Conservation (phyloP, 768 basidiomycete genomes). For the Solioccasus polychromus region DNA sequence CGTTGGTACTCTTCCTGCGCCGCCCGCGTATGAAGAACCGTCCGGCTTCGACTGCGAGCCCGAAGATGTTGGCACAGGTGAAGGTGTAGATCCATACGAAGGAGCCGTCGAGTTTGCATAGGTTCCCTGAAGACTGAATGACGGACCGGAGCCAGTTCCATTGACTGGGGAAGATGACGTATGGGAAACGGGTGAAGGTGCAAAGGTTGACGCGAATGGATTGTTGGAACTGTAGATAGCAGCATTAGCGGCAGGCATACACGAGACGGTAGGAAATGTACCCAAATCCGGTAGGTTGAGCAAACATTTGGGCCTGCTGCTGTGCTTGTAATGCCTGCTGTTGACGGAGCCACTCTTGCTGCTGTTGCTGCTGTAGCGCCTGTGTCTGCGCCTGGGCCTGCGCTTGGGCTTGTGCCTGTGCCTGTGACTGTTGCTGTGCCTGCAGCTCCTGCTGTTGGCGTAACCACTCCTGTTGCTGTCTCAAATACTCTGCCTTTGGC, state of each 20-base stretch:
- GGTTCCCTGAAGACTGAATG: conserved; percentile 70
- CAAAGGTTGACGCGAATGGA: conserved; percentile 69
- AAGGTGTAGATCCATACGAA: conserved; percentile 36
- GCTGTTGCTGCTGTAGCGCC: conserved; percentile 45
- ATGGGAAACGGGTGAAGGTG: conserved; percentile 32
- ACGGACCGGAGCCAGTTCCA: conserved; percentile 36
- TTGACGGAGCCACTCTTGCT: conserved; percentile 61
- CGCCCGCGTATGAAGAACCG: conserved; percentile 18
- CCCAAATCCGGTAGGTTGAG: conserved; percentile 77
- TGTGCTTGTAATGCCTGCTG: conserved; percentile 50
- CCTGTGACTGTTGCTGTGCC: conserved; percentile 42
- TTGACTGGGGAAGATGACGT: conserved; percentile 34
- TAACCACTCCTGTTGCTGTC: conserved; percentile 66
- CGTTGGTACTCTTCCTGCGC: conserved; percentile 26
- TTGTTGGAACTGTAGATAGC: conserved; percentile 79
- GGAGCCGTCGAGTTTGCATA: conserved; percentile 46
- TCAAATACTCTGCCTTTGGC: conserved; percentile 40
- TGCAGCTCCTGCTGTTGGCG: conserved; percentile 59
- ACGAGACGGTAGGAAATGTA: conserved; percentile 30
- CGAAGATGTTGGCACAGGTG: conserved; percentile 42
- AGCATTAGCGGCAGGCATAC: conserved; percentile 16
- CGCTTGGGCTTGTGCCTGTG: conserved; percentile 33
- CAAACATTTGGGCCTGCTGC: conserved; percentile 44
- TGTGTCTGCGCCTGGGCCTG: background rate
- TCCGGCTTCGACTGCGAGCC: conserved; percentile 35